Conservation (phyloP, 2,329 filamentous ascomycete genomes). For the Elsinoe perseae region DNA sequence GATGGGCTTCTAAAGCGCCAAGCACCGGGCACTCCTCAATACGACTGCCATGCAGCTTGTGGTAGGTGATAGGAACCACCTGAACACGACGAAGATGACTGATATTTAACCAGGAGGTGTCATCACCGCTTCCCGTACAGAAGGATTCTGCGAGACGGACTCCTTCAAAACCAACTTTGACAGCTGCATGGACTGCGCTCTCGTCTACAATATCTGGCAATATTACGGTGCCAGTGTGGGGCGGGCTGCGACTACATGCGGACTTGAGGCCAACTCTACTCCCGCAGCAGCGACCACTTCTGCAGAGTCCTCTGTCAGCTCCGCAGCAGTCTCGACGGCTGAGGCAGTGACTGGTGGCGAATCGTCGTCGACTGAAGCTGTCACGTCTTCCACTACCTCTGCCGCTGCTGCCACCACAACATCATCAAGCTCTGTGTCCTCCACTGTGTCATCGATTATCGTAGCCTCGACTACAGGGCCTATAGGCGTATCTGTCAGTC, state of each 20-base stretch:
- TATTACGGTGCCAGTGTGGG: slow-evolving; percentile 36
- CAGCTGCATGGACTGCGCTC: slow-evolving; percentile 37
- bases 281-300: background rate
- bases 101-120: slow-evolving; percentile 22
- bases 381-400: background rate
- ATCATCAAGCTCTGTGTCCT: background rate
- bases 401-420: background rate
- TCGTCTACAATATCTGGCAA: slow-evolving; percentile 39
- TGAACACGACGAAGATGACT: background rate
- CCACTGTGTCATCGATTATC: background rate
- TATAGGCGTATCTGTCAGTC: background rate
- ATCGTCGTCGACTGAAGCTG: background rate
- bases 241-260: slow-evolving; percentile 34
- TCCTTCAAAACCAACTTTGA: slow-evolving; percentile 23
- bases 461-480: background rate
- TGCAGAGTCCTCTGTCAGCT: background rate
- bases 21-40: slow-evolving; percentile 25
- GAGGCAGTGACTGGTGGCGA: background rate
- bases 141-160: slow-evolving; percentile 14
- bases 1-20: slow-evolving; percentile 6
- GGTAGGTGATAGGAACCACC: slow-evolving; percentile 22
- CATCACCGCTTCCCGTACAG: slow-evolving; percentile 23
- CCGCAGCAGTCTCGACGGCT: background rate
- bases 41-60: slow-evolving; percentile 32
- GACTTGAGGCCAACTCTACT: slow-evolving; percentile 18